Base-by-base conservation (phyloP, 371 early-diverging fungal species). In the Haplosporangium sp. region DNA sequence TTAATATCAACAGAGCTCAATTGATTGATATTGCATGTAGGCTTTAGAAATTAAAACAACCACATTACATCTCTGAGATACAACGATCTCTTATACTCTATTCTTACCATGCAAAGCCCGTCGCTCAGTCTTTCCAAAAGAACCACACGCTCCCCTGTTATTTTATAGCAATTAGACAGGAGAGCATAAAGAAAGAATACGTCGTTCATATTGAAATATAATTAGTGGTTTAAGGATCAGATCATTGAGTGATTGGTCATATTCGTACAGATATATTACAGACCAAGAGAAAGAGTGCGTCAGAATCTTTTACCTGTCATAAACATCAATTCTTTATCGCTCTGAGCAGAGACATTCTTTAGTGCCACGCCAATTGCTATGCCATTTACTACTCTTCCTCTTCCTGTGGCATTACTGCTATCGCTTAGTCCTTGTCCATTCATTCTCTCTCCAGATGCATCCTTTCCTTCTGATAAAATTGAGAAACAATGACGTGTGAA, bases 311-410 rank as follows among this genome's bases (percentile, higher is more conserved):
- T 76, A 88, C 90, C 90, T 66, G 85, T 85, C 50, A 90, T 76
- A 57, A 86, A 90, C 88, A 90, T 90, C 19, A 90, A 69, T 45
- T 88, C 88, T 17, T 87, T 84, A 4, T 86, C 77, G 13, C 86
- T 84, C 39, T 82, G 79, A 4, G 88, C 89, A 40, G 86, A 70
- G 1, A 89, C 84, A 68, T 90, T 89, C 37, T 35, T 58, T 8
- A 57, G 48, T 39, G 77, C 77, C 8, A 48, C 57, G n/a, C 77
- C 72, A 44, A 56, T 55, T n/a, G 77, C 77, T 27, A 76, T 67
- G 0, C 65, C 68, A 13, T 60, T 60, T 27, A 48, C 34, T 11
- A 27, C 39, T 48, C 47, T 58, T 27, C 44, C 34, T 11, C 42
- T 19, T 48, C 47, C 52, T 56, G 17, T 34, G 8, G 17, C 35